Percentiles rank a stretch among this genome's conserved stretches.
These are phyloP conservation scores for Tetrahymena elliotti DNA, from an alignment of 73 alveolate species.

Conservation along the genomic window DNA sequence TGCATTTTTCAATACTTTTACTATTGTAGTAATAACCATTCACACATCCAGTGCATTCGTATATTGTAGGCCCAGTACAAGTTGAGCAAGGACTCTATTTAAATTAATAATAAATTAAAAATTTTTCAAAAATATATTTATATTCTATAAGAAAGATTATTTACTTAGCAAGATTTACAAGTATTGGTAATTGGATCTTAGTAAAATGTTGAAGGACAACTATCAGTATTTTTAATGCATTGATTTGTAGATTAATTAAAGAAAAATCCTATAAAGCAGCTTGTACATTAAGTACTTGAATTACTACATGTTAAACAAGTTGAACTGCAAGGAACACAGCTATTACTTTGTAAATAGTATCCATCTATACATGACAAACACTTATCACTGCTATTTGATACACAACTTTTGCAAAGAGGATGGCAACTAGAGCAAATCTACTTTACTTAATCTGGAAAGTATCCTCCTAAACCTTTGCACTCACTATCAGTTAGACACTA, in stretches of 20 bases:
- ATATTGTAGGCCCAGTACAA: neutral
- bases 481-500: neutral
- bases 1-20: neutral
- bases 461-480: neutral
- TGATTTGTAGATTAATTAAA: neutral
- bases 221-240: neutral
- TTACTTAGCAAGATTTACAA: neutral
- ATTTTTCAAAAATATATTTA: no score
- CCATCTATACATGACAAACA: neutral
- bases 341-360: neutral
- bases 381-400: neutral
- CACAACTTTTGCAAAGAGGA: neutral
- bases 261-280: neutral
- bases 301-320: neutral
- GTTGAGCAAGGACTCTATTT: neutral
- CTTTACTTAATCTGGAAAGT: neutral
- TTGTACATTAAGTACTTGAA: neutral
- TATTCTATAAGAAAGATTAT: neutral
- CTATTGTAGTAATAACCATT: neutral
- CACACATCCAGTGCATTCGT: neutral
- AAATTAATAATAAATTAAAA: no score
- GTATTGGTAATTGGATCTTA: neutral
- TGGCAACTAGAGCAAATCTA: neutral
- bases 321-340: neutral
- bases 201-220: neutral